These are phyloP conservation scores for Colletotrichum sp. DNA, from an alignment of 2,329 filamentous ascomycete species.

Conservation along the genomic window DNA sequence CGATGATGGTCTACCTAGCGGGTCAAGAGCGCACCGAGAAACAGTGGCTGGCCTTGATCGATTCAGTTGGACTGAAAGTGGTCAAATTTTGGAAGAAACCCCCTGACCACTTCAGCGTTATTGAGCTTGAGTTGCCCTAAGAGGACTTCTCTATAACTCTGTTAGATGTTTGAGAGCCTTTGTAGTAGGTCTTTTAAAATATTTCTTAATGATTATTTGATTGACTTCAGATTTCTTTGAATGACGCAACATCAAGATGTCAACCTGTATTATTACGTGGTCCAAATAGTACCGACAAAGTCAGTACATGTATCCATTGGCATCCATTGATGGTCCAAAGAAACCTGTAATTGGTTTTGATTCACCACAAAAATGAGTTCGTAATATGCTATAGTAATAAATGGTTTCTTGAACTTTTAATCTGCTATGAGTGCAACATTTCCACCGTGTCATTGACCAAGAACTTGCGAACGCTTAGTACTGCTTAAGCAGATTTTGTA, in stretches of 20 bases:
- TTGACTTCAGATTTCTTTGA: not conserved
- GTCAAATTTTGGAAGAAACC: conserved; percentile 13
- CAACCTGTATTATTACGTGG: not conserved
- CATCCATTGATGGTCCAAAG: rapidly evolving
- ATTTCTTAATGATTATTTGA: rapidly evolving
- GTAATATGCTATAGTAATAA: rapidly evolving
- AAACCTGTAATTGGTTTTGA: not conserved
- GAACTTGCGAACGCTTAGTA: not conserved
- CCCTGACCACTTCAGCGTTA: not conserved
- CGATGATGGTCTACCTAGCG: not conserved
- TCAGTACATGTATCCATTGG: not conserved
- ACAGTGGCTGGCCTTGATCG: conserved; percentile 6
- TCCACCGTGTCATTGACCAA: rapidly evolving
- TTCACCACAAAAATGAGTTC: rapidly evolving
- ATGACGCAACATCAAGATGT: rapidly evolving
- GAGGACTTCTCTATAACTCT: rapidly evolving
- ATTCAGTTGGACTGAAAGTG: not conserved
- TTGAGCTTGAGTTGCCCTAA: not conserved
- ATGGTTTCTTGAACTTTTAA: not conserved
- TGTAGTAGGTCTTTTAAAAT: rapidly evolving
- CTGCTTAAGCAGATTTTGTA: rapidly evolving
- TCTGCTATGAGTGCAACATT: rapidly evolving
- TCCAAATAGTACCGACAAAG: not conserved
- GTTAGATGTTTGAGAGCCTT: rapidly evolving
- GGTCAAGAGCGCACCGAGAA: conserved; percentile 1